Percentiles rank a stretch among this genome's conserved stretches.
These are phyloP conservation scores for Lentinula boryana DNA, from an alignment of 768 basidiomycete species.

Conservation along the genomic window DNA sequence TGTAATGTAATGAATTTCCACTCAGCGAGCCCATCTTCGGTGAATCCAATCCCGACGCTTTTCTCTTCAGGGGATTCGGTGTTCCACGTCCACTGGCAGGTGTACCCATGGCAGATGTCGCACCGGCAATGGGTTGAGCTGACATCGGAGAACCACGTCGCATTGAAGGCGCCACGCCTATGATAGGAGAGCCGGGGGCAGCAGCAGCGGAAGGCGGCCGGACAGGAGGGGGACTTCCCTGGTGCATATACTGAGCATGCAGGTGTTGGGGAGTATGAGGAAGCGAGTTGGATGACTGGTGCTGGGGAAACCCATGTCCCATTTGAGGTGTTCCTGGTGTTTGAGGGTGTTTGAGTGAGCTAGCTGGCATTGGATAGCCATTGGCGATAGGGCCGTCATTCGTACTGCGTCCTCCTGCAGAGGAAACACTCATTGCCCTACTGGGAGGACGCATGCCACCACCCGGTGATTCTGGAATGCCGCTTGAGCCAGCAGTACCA, in stretches of 20 bases:
- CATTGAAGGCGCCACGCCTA: not conserved
- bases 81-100: conserved; percentile 1
- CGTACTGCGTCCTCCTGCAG: not conserved
- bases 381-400: not conserved
- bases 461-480: not conserved
- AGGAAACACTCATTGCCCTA: conserved; percentile 2
- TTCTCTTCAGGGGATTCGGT: conserved; percentile 4
- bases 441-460: conserved; percentile 7
- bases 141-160: not conserved
- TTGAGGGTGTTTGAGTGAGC: conserved; percentile 2
- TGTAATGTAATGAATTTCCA: not conserved
- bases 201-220: not conserved
- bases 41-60: conserved; percentile 3
- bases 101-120: not conserved
- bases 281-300: not conserved
- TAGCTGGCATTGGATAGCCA: conserved; percentile 1
- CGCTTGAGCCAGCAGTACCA: not conserved
- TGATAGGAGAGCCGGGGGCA: conserved; percentile 1
- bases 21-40: not conserved
- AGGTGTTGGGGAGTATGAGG: not conserved
- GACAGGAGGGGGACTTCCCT: conserved; percentile 2
- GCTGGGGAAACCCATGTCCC: not conserved
- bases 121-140: not conserved
- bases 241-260: conserved; percentile 1
- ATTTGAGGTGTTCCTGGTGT: conserved; percentile 5